phyloP scores from a whole-genome alignment of 23 red algal genomes.

The Cyanidiococcus yangmingshanensis region DNA sequence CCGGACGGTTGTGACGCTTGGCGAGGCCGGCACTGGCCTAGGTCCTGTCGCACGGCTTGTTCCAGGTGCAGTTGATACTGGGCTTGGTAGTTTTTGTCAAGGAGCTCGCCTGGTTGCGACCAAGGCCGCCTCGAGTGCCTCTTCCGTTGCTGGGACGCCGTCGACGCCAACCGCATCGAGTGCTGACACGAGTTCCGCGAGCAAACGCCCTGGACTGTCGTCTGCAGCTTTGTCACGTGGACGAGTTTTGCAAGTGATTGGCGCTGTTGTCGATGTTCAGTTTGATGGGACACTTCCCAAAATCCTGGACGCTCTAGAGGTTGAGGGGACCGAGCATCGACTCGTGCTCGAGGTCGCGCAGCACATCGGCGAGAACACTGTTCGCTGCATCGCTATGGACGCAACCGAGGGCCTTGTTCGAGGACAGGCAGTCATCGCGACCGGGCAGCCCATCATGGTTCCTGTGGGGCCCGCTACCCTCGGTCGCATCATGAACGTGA shows the following conservation, averaged over 20 bases:
- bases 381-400: constrained; percentile 97
- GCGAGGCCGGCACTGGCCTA: too few species aligned
- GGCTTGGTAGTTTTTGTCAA: too few species aligned
- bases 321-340: constrained; percentile 75
- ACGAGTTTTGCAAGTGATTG: constrained; percentile 85
- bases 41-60: too few species aligned
- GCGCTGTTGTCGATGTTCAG: constrained; percentile 96
- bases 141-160: neutral
- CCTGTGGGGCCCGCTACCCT: constrained; percentile 92
- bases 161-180: neutral
- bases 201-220: neutral
- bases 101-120: neutral
- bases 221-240: neutral
- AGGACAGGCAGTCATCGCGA: constrained; percentile 80
- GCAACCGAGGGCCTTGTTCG: constrained; percentile 97
- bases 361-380: constrained; percentile 97
- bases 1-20: too few species aligned
- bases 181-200: neutral
- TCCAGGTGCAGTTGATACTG: too few species aligned
- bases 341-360: constrained; percentile 97
- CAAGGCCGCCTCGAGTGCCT: neutral
- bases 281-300: constrained; percentile 76
- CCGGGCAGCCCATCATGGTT: constrained; percentile 80
- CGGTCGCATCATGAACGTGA: constrained; percentile 99
- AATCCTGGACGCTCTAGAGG: constrained; percentile 92